These are phyloP conservation scores for Torulaspora gathmanii DNA, from an alignment of 805 yeast species.

Conservation along the genomic window DNA sequence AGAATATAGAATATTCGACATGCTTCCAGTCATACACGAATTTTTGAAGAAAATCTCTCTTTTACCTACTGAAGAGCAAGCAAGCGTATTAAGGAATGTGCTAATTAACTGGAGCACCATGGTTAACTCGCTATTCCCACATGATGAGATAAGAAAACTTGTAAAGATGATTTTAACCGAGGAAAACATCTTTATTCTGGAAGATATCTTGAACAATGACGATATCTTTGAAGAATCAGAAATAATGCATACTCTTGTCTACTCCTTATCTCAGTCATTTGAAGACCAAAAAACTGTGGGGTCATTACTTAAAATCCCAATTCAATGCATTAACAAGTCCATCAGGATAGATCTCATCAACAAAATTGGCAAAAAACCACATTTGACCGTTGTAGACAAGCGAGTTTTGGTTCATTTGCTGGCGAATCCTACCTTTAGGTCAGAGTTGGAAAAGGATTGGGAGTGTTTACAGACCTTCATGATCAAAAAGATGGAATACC, in stretches of 20 bases:
- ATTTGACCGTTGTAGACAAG: slow-evolving; percentile 6
- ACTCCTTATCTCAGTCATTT: slow-evolving; percentile 17
- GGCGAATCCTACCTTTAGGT: slow-evolving; percentile 49
- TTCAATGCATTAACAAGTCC: slow-evolving; percentile 44
- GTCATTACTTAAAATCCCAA: slow-evolving; percentile 40
- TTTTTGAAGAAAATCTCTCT: slow-evolving; percentile 30
- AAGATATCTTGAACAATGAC: slow-evolving; percentile 34
- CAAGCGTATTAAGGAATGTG: slow-evolving; percentile 21
- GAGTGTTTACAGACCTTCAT: slow-evolving; percentile 18
- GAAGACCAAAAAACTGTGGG: slow-evolving; percentile 2
- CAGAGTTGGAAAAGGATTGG: slow-evolving; percentile 43
- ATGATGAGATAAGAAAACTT: slow-evolving; percentile 31
- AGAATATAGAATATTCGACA: slow-evolving; percentile 40
- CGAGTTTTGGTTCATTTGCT: slow-evolving; percentile 40
- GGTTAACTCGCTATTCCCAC: slow-evolving; percentile 35
- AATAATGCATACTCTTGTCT: slow-evolving; percentile 35
- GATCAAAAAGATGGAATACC: slow-evolving; percentile 10
- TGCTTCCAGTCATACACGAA: slow-evolving; percentile 14
- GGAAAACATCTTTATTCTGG: slow-evolving; percentile 19
- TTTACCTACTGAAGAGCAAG: slow-evolving; percentile 2
- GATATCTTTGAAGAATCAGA: slow-evolving; percentile 47
- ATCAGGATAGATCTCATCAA: slow-evolving; percentile 31
- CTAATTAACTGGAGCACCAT: slow-evolving; percentile 56
- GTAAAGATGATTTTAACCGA: slow-evolving; percentile 31
- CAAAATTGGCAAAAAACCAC: slow-evolving; percentile 9